Conservation (phyloP, 2,329 filamentous ascomycete species). For the Fusarium papillatum region DNA sequence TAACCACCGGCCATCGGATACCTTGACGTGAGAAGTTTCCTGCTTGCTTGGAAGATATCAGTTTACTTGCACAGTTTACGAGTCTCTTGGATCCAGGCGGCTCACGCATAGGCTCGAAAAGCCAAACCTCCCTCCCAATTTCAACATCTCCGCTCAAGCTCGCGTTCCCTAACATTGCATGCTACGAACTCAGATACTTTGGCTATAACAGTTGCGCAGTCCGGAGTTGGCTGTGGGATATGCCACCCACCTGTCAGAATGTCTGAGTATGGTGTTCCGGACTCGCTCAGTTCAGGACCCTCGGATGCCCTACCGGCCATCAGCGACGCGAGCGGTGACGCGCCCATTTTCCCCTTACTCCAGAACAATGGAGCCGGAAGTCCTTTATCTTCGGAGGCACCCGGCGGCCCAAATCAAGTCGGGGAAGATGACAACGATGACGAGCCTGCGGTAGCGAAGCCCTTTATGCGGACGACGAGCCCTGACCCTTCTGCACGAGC, state of each 20-base stretch:
- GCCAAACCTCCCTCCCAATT: not conserved
- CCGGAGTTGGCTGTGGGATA: conserved; percentile 17
- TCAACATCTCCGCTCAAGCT: not conserved
- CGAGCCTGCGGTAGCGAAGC: conserved; percentile 68
- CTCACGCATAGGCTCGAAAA: not conserved
- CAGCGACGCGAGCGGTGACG: conserved; percentile 34
- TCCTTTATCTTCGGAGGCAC: conserved; percentile 41
- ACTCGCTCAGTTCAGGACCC: conserved; percentile 35
- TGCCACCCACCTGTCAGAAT: conserved; percentile 31
- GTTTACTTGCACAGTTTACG: not conserved
- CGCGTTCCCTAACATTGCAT: conserved; percentile 2
- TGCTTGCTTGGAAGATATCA: not conserved
- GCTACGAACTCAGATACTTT: not conserved
- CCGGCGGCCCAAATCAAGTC: conserved; percentile 35
- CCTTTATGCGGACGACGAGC: conserved; percentile 69
- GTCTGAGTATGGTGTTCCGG: conserved; percentile 43
- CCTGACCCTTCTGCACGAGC: conserved; percentile 57
- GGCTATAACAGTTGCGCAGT: not conserved
- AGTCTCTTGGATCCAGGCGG: not conserved
- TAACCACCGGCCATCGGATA: conserved; percentile 12
- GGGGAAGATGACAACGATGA: conserved; percentile 69
- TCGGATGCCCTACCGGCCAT: conserved; percentile 29
- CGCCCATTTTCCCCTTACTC: conserved; percentile 51
- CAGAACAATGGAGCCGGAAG: conserved; percentile 52
- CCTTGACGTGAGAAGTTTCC: not conserved